These are phyloP conservation scores for Chlorella sp. DNA, from an alignment of 139 green algal genomes.

Conservation along the genomic window DNA sequence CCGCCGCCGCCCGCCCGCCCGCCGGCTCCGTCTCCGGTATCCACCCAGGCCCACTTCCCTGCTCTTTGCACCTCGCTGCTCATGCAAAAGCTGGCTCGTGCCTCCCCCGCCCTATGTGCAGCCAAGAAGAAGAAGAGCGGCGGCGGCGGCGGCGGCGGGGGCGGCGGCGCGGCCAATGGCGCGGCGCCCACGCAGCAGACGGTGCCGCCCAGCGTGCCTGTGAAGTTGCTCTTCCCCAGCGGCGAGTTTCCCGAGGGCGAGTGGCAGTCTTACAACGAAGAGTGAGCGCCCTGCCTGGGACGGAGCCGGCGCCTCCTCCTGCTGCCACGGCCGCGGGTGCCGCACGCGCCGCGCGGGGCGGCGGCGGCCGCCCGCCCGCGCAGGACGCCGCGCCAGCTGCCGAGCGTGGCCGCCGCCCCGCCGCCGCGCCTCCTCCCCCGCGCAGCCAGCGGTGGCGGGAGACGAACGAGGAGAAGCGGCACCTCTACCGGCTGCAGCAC, in stretches of 20 bases:
- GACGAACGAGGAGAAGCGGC: slow-evolving; percentile 91
- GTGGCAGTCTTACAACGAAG: slow-evolving; percentile 81
- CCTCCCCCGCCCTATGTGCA: neutral
- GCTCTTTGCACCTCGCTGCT: neutral
- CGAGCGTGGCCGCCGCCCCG: too few relatives aligned
- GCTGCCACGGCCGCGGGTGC: too few relatives aligned
- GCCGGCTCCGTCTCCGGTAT: neutral
- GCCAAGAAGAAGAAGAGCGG: slow-evolving; percentile 33
- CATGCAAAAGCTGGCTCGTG: neutral
- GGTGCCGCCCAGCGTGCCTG: slow-evolving; percentile 84
- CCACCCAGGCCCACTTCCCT: neutral
- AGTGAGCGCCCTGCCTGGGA: slow-evolving; percentile 57
- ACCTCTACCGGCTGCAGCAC: slow-evolving; percentile 73
- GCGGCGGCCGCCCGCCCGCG: too few relatives aligned
- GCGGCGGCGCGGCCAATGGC: slow-evolving; percentile 6
- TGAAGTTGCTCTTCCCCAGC: slow-evolving; percentile 83
- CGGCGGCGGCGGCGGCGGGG: slow-evolving; percentile 6
- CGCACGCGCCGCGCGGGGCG: too few relatives aligned
- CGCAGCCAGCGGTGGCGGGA: slow-evolving; percentile 89
- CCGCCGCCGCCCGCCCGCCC: neutral
- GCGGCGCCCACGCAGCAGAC: slow-evolving; percentile 74
- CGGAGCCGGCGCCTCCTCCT: too few relatives aligned
- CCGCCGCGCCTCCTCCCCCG: too few relatives aligned
- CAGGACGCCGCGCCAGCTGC: too few relatives aligned
- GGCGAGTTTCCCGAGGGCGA: slow-evolving; percentile 85